These are phyloP conservation scores for Codiaeum variegatum DNA, from an alignment of 441 rosid genomes.

Conservation along the genomic window DNA sequence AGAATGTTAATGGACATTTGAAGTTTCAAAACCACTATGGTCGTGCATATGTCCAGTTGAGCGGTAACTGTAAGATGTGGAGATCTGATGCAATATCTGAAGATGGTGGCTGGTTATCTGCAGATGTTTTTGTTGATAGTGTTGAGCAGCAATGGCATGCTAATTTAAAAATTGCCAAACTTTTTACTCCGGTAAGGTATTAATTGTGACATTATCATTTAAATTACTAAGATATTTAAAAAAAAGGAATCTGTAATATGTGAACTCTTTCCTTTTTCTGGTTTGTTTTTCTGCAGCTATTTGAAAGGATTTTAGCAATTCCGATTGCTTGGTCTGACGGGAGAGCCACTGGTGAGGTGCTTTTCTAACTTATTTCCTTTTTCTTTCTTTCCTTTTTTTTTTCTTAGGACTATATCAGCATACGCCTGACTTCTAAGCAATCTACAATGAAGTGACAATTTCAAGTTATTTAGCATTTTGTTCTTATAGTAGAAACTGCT, in stretches of 20 bases:
- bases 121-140: slow-evolving; percentile 87
- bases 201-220: slow-evolving; percentile 21
- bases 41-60: slow-evolving; percentile 75
- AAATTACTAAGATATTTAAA: slow-evolving; percentile 4
- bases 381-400: slow-evolving; percentile 10
- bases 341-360: slow-evolving; percentile 99
- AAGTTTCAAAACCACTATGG: slow-evolving; percentile 92
- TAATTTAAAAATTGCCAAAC: slow-evolving; percentile 73
- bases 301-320: slow-evolving; percentile 89
- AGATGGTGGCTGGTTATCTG: slow-evolving; percentile 95
- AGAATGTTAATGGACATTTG: slow-evolving; percentile 74
- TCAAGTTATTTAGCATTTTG: background rate
- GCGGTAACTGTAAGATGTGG: slow-evolving; percentile 94
- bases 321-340: slow-evolving; percentile 88
- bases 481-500: background rate
- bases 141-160: slow-evolving; percentile 97
- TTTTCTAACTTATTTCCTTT: slow-evolving; percentile 53
- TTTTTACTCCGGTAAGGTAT: slow-evolving; percentile 92
- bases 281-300: slow-evolving; percentile 57
- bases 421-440: background rate
- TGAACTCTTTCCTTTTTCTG: slow-evolving; percentile 22
- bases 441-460: background rate
- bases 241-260: slow-evolving; percentile 9
- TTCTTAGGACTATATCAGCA: slow-evolving; percentile 10
- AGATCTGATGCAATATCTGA: slow-evolving; percentile 68